Base-by-base conservation (phyloP, 2,329 filamentous ascomycete genomes). In the Ambrosiella cleistominuta region DNA sequence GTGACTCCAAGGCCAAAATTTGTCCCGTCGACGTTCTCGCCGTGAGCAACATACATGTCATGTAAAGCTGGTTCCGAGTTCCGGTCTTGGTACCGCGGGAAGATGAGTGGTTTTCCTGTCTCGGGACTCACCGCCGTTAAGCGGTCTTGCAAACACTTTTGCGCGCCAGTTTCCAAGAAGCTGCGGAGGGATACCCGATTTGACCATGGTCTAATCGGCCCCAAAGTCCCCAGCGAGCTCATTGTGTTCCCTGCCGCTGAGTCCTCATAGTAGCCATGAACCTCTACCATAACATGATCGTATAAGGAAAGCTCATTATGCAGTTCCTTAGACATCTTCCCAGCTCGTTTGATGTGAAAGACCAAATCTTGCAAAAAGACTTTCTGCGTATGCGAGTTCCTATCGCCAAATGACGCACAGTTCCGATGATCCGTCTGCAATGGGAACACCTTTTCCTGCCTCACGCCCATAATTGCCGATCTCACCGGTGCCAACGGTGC, bases 221-320 rank as follows among this genome's bases (percentile, higher is more conserved):
- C 66, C 12, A 64, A 62, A 17, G 19, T 61, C 37, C 66, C 56
- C 19, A n/a, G 57, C 13, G 40, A 54, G 1, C 52, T 42, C 7
- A 54, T n/a, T 7, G 38, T 40, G 11, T 57, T 51, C 8, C 45
- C 27, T 27, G 19, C 9, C 6, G 73, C 69, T 0, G 70, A 66
- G 52, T 82, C 78, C 52, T 81, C 77, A 58, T 81, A 83, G 64
- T 83, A 83, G 0, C 79, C 80, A 52, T 72, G 70, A 0, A 72
- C 68, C 62, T 83, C 80, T 2, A 83, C 71, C 55, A 74, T 75
- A 42, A 82, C 76, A 50, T 74, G 74, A 19, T 74, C 70, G 50
- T 76, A 73, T 1, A 82, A 70, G 40, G 70, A 68, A 19, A 82
- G 62, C 0, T 73, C 70, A 44, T 71, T 73, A 56, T 77, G 75